Evolutionary conservation across 148 eudicot species (phyloP).

Genomic region (Silene uniflora): DNA sequence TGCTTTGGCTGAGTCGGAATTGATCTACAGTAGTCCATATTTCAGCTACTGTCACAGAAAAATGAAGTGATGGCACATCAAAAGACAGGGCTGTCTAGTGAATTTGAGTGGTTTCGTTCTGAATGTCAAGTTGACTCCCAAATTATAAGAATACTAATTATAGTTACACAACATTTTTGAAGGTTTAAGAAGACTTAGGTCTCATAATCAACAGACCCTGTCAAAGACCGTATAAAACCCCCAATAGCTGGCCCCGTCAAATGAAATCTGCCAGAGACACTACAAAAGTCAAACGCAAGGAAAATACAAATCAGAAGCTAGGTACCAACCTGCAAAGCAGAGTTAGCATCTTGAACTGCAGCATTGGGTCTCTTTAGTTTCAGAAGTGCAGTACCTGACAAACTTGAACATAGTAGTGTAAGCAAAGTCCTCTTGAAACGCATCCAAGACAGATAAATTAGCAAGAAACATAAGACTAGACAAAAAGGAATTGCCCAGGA

Average conservation of each 20-base stretch:
- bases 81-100: too few relatives aligned
- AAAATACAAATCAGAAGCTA: not conserved
- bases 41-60: not conserved
- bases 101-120: too few relatives aligned
- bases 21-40: slow-evolving; percentile 37
- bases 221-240: too few relatives aligned
- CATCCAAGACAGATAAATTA: not conserved
- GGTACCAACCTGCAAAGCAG: slow-evolving; percentile 55
- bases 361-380: slow-evolving; percentile 68
- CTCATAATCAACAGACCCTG: too few relatives aligned
- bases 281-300: not conserved
- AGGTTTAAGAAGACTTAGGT: too few relatives aligned
- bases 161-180: too few relatives aligned
- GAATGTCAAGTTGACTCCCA: too few relatives aligned
- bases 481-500: not conserved
- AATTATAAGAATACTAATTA: too few relatives aligned
- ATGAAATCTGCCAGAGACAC: not conserved
- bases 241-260: not conserved
- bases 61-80: not conserved
- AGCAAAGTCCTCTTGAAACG: not conserved
- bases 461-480: not conserved
- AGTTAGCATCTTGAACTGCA: slow-evolving; percentile 59
- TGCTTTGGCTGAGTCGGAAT: slow-evolving; percentile 74
- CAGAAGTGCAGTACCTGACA: slow-evolving; percentile 48
- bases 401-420: not conserved